Evolutionary conservation across 768 basidiomycete genomes (phyloP).

Genomic region (Hericium alpestre): DNA sequence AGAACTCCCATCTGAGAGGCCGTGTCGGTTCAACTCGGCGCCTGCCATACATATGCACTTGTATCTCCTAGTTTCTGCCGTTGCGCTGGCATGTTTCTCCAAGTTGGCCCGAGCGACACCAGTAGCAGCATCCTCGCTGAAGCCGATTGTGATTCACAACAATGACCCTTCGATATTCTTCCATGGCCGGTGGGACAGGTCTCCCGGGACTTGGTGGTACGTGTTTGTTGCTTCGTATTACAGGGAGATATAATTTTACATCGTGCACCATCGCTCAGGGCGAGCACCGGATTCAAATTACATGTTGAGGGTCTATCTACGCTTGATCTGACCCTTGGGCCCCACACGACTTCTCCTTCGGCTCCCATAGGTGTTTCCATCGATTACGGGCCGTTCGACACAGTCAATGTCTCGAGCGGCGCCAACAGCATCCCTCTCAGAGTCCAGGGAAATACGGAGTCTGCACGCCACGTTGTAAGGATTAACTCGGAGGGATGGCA

Average conservation of each 20-base stretch:
- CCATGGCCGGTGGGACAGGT: slow-evolving; percentile 43
- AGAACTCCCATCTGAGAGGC: too few species aligned
- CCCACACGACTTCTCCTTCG: slow-evolving; percentile 37
- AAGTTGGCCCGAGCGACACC: not conserved
- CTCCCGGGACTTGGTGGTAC: slow-evolving; percentile 48
- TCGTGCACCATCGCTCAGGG: slow-evolving; percentile 25
- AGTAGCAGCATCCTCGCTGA: not conserved
- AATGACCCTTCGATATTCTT: slow-evolving; percentile 34
- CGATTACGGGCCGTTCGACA: slow-evolving; percentile 34
- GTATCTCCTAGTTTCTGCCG: too few species aligned
- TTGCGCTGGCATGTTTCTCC: too few species aligned
- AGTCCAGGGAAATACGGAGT: slow-evolving; percentile 1
- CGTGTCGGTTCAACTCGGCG: too few species aligned
- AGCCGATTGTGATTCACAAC: slow-evolving; percentile 18
- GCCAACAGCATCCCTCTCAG: slow-evolving; percentile 32
- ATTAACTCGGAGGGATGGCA: slow-evolving; percentile 51
- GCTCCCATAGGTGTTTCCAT: slow-evolving; percentile 39
- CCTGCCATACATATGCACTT: too few species aligned
- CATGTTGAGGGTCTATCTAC: slow-evolving; percentile 32
- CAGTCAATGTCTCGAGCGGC: slow-evolving; percentile 38
- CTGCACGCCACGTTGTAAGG: slow-evolving; percentile 23
- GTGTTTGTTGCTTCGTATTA: slow-evolving; percentile 6
- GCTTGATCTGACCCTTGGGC: slow-evolving; percentile 35
- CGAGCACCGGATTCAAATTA: slow-evolving; percentile 44
- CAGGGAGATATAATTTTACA: not conserved